Base-by-base conservation (phyloP, 148 eudicot species). In the Oxyria digyna region DNA sequence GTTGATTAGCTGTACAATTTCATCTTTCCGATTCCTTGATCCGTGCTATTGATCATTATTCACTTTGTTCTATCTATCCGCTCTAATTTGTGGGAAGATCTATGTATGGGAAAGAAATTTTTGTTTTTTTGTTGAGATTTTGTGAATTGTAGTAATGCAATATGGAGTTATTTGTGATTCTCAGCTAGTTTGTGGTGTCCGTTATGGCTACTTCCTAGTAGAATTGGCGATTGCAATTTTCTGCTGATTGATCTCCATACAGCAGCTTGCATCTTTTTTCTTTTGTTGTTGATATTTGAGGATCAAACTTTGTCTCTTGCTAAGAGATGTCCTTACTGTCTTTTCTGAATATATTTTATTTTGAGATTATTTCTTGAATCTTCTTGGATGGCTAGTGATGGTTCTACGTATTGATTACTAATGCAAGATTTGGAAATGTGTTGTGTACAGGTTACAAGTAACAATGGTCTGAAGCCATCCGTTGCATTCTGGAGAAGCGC, bases 401-500 rank as follows among this genome's bases (percentile, higher is more conserved):
- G 8, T 38, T 18, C 49, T 45, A 15, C 20, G 14, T 0, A 17
- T 3, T 38, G 67, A 38, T 40, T 15, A 27, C 35, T 57, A 57
- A 29, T 29, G 29, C 17, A 11, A 23, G 31, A 24, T 57, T 14
- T 57, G 64, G 64, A 21, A 26, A 57, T 9, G 13, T 54, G 38
- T 63, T 15, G 45, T 69, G 8, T 48, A 37, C 84, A 81, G 84
- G 40, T 74, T 17, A 35, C 72, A 9, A 69, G 45, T 8, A 74
- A 41, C 68, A 72, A 70, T 69, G 68, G 65, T 15, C 37, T 52
- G 49, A 77, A 48, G 73, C 64, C 81, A 41, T 67, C 76, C 2
- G 68, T 76, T 69, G 78, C 81, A 17, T 75, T 76, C 73, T 67
- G 69, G 69, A 73, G 64, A 40, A 64, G 62, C 6, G 24, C 71